These are phyloP conservation scores for Plasmopara muralis DNA, from an alignment of 352 stramenopile species.

Conservation along the genomic window DNA sequence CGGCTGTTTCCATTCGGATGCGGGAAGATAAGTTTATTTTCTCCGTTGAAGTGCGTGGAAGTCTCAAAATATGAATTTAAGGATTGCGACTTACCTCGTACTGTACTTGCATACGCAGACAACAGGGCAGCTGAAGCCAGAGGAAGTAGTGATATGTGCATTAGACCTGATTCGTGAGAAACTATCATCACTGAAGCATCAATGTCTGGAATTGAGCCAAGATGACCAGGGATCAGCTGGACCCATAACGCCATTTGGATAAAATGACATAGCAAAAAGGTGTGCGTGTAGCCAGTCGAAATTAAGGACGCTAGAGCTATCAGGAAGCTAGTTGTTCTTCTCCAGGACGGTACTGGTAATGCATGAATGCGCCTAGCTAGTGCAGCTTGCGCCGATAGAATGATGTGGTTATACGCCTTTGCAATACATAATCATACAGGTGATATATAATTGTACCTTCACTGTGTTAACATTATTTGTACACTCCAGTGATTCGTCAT, in stretches of 20 bases:
- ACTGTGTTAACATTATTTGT: too few species aligned
- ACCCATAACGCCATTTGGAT: constrained; percentile 80
- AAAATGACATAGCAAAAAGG: constrained; percentile 20
- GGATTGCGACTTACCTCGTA: constrained; percentile 5
- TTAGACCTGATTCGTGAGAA: constrained; percentile 85
- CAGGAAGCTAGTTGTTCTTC: background rate
- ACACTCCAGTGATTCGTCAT: too few species aligned
- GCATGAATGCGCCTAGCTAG: constrained; percentile 6
- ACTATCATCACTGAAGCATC: constrained; percentile 78
- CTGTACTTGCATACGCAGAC: constrained; percentile 32
- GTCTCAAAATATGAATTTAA: background rate
- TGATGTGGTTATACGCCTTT: constrained; percentile 22
- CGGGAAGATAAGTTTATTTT: constrained; percentile 95
- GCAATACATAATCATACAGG: constrained; percentile 25
- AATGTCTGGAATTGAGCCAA: constrained; percentile 79
- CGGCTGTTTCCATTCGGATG: constrained; percentile 87
- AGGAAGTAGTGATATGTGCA: constrained; percentile 83
- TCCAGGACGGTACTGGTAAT: background rate
- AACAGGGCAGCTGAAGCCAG: constrained; percentile 74
- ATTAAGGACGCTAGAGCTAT: constrained; percentile 6
- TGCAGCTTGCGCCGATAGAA: constrained; percentile 23
- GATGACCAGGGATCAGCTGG: constrained; percentile 57
- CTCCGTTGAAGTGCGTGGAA: constrained; percentile 82
- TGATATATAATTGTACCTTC: constrained; percentile 4
- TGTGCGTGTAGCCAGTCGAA: constrained; percentile 10